phyloP scores from a whole-genome alignment of 345 rosid species.

The Melastoma malabathricum region DNA sequence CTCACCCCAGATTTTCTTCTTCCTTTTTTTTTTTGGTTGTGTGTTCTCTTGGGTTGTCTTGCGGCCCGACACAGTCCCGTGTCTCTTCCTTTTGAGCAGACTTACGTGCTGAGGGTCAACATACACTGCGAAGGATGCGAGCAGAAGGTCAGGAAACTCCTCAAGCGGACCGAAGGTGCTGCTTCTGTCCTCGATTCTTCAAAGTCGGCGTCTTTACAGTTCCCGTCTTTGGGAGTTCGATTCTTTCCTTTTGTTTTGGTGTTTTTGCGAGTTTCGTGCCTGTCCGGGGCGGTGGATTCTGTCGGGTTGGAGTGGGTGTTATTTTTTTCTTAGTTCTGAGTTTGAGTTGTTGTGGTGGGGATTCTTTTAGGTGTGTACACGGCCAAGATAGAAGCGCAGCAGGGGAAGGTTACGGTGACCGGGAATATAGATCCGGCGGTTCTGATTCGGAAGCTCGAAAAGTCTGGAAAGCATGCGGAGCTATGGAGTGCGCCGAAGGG shows the following conservation, averaged over 20 bases:
- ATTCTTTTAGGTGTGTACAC: conserved; percentile 53
- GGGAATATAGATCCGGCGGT: conserved; percentile 68
- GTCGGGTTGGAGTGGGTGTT: neutral
- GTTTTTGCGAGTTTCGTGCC: conserved; percentile 1
- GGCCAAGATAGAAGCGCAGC: conserved; percentile 52
- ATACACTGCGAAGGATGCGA: conserved; percentile 93
- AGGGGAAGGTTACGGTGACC: conserved; percentile 71
- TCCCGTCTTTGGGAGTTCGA: neutral
- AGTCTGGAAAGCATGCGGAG: conserved; percentile 90
- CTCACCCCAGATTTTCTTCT: neutral
- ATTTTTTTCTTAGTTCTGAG: neutral
- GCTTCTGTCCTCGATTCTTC: neutral
- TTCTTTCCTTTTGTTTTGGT: neutral
- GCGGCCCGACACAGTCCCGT: neutral
- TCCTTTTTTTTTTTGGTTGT: neutral
- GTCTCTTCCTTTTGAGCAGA: conserved; percentile 28
- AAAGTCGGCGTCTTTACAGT: neutral
- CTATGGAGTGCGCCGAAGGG: conserved; percentile 57
- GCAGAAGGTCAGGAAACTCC: conserved; percentile 58
- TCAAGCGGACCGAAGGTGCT: conserved; percentile 65
- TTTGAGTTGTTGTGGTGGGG: conserved; percentile 3
- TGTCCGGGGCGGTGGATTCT: conserved; percentile 1
- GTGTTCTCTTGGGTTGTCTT: neutral
- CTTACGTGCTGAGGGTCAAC: conserved; percentile 73
- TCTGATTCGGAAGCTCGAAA: conserved; percentile 71